These are phyloP conservation scores for Xylariomycetidae sp. DNA, from an alignment of 2,329 filamentous ascomycete species.

Conservation along the genomic window DNA sequence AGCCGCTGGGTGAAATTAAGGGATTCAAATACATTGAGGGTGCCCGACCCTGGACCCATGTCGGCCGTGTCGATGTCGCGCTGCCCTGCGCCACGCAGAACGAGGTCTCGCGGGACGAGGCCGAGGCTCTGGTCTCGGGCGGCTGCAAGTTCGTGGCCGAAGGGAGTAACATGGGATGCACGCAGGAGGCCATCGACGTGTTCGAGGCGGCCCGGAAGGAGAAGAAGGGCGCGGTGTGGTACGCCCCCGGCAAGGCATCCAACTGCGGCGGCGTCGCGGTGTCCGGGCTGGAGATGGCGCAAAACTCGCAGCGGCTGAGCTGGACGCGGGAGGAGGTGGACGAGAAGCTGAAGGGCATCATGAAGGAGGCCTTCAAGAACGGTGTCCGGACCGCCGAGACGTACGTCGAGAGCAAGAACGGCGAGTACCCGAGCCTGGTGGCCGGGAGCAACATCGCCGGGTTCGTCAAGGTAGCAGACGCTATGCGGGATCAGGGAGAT, in stretches of 20 bases:
- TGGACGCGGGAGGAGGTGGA: conserved; percentile 93
- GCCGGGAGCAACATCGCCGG: conserved; percentile 96
- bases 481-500: conserved; percentile 96
- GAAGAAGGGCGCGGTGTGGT: conserved; percentile 72
- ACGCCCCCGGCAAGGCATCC: conserved; percentile 93
- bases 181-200: conserved; percentile 86
- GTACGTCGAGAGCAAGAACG: conserved; percentile 74
- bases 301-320: conserved; percentile 81
- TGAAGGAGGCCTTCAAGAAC: conserved; percentile 89
- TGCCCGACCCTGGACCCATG: conserved; percentile 86
- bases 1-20: conserved; percentile 71
- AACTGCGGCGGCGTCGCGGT: conserved; percentile 98
- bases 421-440: conserved; percentile 83
- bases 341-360: conserved; percentile 84
- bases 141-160: conserved; percentile 87
- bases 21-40: conserved; percentile 82
- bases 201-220: conserved; percentile 73
- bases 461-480: conserved; percentile 90
- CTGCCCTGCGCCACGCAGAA: conserved; percentile 96
- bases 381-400: conserved; percentile 85
- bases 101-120: conserved; percentile 91
- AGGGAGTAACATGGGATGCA: conserved; percentile 99
- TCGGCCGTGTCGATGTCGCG: conserved; percentile 83
- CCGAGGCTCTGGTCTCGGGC: conserved; percentile 69
- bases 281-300: conserved; percentile 96